phyloP scores from a whole-genome alignment of 2,329 filamentous ascomycete species.

The Capronia epimyces region DNA sequence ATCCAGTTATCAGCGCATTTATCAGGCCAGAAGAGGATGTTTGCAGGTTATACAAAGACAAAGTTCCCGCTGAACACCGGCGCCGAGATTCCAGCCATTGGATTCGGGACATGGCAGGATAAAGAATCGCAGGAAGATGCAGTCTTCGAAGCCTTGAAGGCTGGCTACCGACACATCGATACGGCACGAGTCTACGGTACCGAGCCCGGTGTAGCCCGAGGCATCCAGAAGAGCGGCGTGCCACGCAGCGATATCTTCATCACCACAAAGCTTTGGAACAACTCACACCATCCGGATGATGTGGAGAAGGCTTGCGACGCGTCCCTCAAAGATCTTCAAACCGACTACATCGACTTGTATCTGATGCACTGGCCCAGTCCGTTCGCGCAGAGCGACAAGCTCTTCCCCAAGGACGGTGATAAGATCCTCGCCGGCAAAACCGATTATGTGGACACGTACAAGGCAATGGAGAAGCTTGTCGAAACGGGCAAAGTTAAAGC shows the following conservation, averaged over 20 bases:
- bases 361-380: constrained; percentile 63
- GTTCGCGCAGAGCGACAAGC: constrained; percentile 46
- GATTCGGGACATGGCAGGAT: constrained; percentile 52
- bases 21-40: constrained; percentile 12
- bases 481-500: constrained; percentile 43
- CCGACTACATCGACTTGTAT: constrained; percentile 65
- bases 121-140: constrained; percentile 46
- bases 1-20: constrained; percentile 16
- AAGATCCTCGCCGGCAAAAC: constrained; percentile 41
- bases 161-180: constrained; percentile 37
- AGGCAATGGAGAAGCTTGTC: constrained; percentile 45
- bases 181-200: constrained; percentile 54
- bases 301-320: constrained; percentile 57
- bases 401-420: constrained; percentile 45
- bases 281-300: constrained; percentile 56
- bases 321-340: constrained; percentile 56
- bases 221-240: constrained; percentile 58
- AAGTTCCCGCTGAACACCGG: constrained; percentile 42
- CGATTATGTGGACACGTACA: constrained; percentile 50
- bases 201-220: constrained; percentile 60
- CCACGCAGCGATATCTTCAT: constrained; percentile 62
- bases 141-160: constrained; percentile 41
- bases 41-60: constrained; percentile 22
- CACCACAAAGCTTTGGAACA: constrained; percentile 64
- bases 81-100: constrained; percentile 44